Conservation (phyloP, 441 rosid genomes). For the Geranium incanum region DNA sequence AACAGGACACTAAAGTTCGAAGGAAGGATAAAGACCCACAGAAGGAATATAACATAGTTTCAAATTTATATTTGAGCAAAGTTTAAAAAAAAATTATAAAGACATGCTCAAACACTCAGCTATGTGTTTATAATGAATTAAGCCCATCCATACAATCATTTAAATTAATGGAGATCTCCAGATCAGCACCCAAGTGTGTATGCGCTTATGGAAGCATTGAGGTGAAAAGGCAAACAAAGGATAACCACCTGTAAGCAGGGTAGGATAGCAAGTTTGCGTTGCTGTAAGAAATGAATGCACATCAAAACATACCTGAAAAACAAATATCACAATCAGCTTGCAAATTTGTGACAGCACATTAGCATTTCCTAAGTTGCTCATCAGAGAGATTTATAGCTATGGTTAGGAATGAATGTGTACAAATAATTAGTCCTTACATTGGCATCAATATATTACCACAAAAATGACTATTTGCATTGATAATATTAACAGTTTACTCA, state of each 20-base stretch:
- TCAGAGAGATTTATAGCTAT: neutral
- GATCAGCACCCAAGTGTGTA: neutral
- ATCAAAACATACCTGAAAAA: slow-evolving; percentile 62
- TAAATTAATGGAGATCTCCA: neutral
- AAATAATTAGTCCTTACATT: neutral
- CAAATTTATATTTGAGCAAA: too few relatives aligned
- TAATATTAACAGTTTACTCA: slow-evolving; percentile 15
- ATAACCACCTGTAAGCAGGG: slow-evolving; percentile 84
- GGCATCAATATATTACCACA: neutral
- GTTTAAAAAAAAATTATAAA: too few relatives aligned
- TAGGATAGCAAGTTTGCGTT: slow-evolving; percentile 73
- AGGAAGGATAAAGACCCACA: neutral
- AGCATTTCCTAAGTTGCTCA: neutral
- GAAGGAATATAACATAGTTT: neutral
- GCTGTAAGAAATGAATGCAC: slow-evolving; percentile 93
- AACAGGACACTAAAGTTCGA: neutral
- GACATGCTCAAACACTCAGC: too few relatives aligned
- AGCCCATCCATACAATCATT: neutral
- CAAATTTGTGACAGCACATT: neutral
- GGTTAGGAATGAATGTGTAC: neutral
- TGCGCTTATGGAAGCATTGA: neutral
- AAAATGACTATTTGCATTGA: neutral
- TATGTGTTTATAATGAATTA: too few relatives aligned
- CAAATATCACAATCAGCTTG: slow-evolving; percentile 13
- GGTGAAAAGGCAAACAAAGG: slow-evolving; percentile 5